These are phyloP conservation scores for Tolypocladium inflatum DNA, from an alignment of 2,329 filamentous ascomycete genomes.

Conservation along the genomic window DNA sequence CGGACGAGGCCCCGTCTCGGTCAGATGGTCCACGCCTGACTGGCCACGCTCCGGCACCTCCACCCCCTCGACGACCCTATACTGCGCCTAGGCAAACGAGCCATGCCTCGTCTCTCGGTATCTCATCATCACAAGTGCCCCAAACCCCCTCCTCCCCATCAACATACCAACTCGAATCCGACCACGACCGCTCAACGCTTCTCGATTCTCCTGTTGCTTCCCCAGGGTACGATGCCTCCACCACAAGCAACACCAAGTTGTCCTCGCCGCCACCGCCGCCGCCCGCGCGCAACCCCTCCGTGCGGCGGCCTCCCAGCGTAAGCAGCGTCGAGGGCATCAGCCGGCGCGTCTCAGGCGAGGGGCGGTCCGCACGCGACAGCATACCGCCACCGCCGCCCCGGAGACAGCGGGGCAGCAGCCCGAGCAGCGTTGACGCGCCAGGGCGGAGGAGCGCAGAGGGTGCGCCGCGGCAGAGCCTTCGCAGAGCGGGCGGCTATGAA, in stretches of 20 bases:
- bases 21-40: constrained; percentile 34
- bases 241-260: constrained; percentile 9
- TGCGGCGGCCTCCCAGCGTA: constrained; percentile 34
- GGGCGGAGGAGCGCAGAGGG: constrained; percentile 24
- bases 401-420: constrained; percentile 36
- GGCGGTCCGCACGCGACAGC: constrained; percentile 15
- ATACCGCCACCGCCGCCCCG: constrained; percentile 40
- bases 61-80: constrained; percentile 42
- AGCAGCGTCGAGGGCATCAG: constrained; percentile 28
- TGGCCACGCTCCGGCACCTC: constrained; percentile 38
- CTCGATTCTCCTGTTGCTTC: not conserved
- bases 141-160: constrained; percentile 8
- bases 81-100: constrained; percentile 23
- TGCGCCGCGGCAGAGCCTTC: constrained; percentile 7
- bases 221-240: constrained; percentile 6
- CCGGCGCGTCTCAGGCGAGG: constrained; percentile 9
- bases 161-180: constrained; percentile 10
- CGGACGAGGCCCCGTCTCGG: constrained; percentile 38
- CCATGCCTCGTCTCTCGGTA: constrained; percentile 9
- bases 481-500: constrained; percentile 8
- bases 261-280: constrained; percentile 30
- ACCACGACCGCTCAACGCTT: constrained; percentile 3
- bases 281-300: constrained; percentile 33
- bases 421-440: constrained; percentile 28
- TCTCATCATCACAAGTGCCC: constrained; percentile 5